Percentiles rank a stretch among this genome's conserved stretches.
Conservation (phyloP, 2,329 filamentous ascomycete genomes). For the Pezicula radicicola region DNA sequence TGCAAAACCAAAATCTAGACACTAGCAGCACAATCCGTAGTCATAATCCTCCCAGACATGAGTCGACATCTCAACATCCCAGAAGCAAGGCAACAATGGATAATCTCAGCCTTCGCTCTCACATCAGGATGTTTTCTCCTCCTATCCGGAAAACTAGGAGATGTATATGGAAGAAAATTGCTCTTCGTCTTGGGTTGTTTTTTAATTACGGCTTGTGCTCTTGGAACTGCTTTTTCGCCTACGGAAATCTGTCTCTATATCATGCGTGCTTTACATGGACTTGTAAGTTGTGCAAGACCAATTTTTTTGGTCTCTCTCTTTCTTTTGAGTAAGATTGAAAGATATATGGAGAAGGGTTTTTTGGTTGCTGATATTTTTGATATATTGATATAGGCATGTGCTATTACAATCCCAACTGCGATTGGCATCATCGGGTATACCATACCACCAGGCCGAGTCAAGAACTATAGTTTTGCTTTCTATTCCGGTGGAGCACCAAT, state of each 20-base stretch:
- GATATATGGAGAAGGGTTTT: too few species aligned
- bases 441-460: constrained; percentile 64
- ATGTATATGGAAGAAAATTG: constrained; percentile 44
- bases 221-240: constrained; percentile 60
- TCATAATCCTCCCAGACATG: constrained; percentile 47
- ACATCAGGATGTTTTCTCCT: constrained; percentile 47
- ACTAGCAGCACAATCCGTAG: constrained; percentile 53
- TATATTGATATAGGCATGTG: constrained; percentile 30
- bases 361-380: too few species aligned
- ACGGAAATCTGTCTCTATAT: constrained; percentile 68
- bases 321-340: too few species aligned
- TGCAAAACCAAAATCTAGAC: constrained; percentile 34
- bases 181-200: constrained; percentile 48
- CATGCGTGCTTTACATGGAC: constrained; percentile 63
- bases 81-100: constrained; percentile 24
- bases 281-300: too few species aligned
- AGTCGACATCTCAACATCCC: constrained; percentile 24
- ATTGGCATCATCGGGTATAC: constrained; percentile 68
- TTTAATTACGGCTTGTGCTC: constrained; percentile 57
- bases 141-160: constrained; percentile 46
- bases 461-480: constrained; percentile 67
- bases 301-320: too few species aligned
- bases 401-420: constrained; percentile 68
- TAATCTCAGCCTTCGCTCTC: constrained; percentile 33
- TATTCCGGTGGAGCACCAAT: constrained; percentile 64